Conservation (phyloP, 202 grass and related monocot species). For the Brachypodium distachyon region DNA sequence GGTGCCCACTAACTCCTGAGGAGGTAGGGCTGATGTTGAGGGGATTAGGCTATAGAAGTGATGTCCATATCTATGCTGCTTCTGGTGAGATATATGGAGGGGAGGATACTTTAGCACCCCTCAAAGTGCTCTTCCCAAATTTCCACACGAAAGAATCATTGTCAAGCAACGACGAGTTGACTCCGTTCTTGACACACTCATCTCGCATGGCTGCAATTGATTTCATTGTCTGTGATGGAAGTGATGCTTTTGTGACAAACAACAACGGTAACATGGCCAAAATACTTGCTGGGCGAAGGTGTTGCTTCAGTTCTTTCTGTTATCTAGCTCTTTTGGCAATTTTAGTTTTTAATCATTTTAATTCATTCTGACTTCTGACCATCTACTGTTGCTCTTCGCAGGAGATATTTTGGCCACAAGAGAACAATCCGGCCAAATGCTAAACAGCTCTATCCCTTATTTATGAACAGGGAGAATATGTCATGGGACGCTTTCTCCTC, state of each 20-base stretch:
- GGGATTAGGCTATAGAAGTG: conserved; percentile 63
- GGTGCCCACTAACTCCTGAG: conserved; percentile 88
- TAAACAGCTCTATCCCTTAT: conserved; percentile 78
- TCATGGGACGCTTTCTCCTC: conserved; percentile 71
- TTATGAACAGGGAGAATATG: conserved; percentile 54
- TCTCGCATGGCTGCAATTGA: conserved; percentile 93
- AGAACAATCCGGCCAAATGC: conserved; percentile 80
- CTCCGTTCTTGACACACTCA: conserved; percentile 58
- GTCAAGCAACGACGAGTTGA: conserved; percentile 59
- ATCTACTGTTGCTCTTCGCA: conserved; percentile 7
- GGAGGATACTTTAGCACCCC: conserved; percentile 65
- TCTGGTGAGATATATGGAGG: conserved; percentile 96
- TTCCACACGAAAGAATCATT: conserved; percentile 93
- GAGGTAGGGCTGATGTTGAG: conserved; percentile 87
- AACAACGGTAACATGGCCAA: conserved; percentile 98
- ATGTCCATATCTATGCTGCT: conserved; percentile 85
- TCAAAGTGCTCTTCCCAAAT: conserved; percentile 87
- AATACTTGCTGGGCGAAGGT: conserved; percentile 88
- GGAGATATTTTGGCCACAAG: conserved; percentile 93
- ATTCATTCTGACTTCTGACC: background rate
- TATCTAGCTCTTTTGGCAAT: background rate
- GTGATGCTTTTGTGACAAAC: conserved; percentile 96
- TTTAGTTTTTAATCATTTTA: background rate
- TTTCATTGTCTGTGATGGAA: conserved; percentile 92
- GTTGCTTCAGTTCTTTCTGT: background rate